These are phyloP conservation scores for Oryza officinalis DNA, from an alignment of 176 grass and related monocot genomes.

Conservation along the genomic window DNA sequence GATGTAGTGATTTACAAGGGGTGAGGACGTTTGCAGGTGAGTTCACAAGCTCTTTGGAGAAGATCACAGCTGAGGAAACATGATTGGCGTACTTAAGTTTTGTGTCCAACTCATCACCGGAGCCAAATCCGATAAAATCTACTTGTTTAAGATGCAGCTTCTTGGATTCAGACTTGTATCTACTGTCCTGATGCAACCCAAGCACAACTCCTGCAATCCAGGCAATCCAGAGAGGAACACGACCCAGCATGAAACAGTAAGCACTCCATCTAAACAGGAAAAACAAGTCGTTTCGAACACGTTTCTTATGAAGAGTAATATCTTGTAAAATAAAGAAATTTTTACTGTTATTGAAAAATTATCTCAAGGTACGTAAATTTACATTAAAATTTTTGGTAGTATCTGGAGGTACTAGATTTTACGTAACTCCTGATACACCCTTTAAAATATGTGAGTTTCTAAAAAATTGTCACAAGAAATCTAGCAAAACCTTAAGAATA, in stretches of 20 bases:
- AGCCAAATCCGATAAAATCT: constrained; percentile 78
- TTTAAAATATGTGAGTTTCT: too few relatives aligned
- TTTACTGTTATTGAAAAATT: too few relatives aligned
- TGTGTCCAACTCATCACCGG: constrained; percentile 54
- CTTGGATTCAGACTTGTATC: constrained; percentile 90
- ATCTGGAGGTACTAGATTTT: too few relatives aligned
- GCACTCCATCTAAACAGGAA: too few relatives aligned
- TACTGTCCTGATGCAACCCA: constrained; percentile 83
- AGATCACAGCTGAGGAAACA: constrained; percentile 82
- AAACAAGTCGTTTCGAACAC: not conserved
- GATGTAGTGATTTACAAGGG: constrained; percentile 49
- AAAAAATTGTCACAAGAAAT: too few relatives aligned
- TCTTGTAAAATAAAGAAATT: too few relatives aligned
- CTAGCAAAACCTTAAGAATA: not conserved
- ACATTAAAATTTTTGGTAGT: too few relatives aligned
- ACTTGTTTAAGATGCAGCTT: constrained; percentile 77
- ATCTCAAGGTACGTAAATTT: too few relatives aligned
- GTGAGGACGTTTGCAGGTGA: constrained; percentile 96
- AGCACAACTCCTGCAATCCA: constrained; percentile 65
- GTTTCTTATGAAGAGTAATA: not conserved
- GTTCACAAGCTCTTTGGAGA: constrained; percentile 94
- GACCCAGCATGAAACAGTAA: not conserved
- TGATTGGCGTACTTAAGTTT: constrained; percentile 74
- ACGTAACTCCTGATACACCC: too few relatives aligned
- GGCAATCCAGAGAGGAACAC: constrained; percentile 22